These are phyloP conservation scores for Asterella californica DNA, from an alignment of 225 moss, liverwort and hornwort genomes.

Conservation along the genomic window DNA sequence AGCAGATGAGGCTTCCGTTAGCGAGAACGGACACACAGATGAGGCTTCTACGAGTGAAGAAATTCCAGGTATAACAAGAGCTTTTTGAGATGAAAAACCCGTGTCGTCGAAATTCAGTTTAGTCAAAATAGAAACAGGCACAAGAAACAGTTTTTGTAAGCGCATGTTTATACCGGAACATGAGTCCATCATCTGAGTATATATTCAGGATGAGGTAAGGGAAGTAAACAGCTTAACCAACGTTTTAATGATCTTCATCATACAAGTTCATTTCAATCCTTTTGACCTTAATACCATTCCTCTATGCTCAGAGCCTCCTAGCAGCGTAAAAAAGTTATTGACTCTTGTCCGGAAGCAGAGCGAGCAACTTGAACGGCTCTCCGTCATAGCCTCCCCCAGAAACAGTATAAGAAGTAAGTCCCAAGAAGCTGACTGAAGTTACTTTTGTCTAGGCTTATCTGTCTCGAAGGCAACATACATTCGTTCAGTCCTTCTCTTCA, in stretches of 20 bases:
- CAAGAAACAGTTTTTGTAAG: neutral
- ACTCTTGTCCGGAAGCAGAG: constrained; percentile 39
- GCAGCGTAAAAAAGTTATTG: constrained; percentile 33
- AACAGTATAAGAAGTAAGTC: constrained; percentile 12
- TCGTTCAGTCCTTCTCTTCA: neutral
- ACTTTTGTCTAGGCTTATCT: neutral
- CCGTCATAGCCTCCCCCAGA: constrained; percentile 11
- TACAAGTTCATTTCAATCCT: neutral
- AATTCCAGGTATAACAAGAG: constrained; percentile 1
- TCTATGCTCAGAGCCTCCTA: constrained; percentile 16
- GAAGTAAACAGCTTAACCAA: neutral
- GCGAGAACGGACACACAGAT: neutral
- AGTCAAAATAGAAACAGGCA: neutral
- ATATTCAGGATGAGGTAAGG: neutral
- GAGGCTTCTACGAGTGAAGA: neutral
- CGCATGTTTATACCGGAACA: neutral
- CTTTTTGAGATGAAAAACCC: neutral
- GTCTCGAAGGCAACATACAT: neutral
- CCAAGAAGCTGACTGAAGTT: neutral
- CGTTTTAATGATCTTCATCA: neutral
- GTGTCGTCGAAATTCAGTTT: neutral
- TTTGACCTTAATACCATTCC: neutral
- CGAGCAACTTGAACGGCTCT: constrained; percentile 31
- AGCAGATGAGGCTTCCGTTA: neutral
- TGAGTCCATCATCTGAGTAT: neutral